Base-by-base conservation (phyloP, 2,329 filamentous ascomycete genomes). In the Calonectria montana region DNA sequence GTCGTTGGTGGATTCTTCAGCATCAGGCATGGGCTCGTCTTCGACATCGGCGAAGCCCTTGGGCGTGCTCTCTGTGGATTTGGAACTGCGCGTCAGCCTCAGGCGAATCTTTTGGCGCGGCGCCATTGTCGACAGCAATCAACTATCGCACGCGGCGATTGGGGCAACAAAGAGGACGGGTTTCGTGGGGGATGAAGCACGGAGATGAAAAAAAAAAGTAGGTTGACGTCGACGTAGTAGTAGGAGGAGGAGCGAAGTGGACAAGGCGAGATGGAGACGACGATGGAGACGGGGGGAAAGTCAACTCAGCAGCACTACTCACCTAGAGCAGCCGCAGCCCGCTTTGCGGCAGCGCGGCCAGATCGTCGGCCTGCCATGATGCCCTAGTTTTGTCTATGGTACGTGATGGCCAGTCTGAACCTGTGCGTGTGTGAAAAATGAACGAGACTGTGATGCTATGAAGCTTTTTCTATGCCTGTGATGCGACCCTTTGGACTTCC, bases 321-420 rank as follows among this genome's bases (percentile, higher is more conserved):
- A 89, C 87, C 87, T 76, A 89, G 82, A 74, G 87, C 87, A 74
- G 87, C 87, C 73, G 87, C 86, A 72, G 87, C 87, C 80, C 86
- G 87, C 82, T 87, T 88, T 55, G 87, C 87, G 73, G 87, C 87
- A 75, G 87, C 87, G 82, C 87, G 86, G 73, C 87, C 87, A 75
- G 87, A 88, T 80, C 87, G 83, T 81, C 86, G 85, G 74, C 86
- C 86, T 74, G 80, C 79, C 81, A 82, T 82, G 71, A 64, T 75
- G 43, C 27, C 25, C 39, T 61, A 13, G 37, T 62, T 62, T 62
- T 45, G 57, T 62, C 37, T 62, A 73, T 71, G 63, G 59, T 67
- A 70, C 53, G 50, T 64, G 68, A 67, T 67, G 48, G 41, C 16
- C 64, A 65, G 69, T 65, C 68, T 71, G 57, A 67, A 61, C 69